Conservation (phyloP, 1,284 basidiomycete species). For the Fomitopsis betulina region DNA sequence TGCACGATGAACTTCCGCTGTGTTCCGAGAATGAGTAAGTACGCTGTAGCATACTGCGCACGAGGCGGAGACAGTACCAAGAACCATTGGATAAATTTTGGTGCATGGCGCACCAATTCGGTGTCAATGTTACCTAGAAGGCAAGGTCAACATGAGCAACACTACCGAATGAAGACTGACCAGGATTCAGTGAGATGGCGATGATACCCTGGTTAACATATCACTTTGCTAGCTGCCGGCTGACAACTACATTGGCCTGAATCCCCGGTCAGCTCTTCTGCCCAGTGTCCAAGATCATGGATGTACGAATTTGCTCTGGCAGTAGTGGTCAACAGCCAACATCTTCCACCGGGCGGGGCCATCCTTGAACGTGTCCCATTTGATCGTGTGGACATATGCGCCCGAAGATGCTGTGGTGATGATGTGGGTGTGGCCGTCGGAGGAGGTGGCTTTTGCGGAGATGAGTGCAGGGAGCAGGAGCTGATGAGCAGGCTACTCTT, state of each 20-base stretch:
- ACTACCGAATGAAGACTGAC: constrained; percentile 12
- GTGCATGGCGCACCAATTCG: constrained; percentile 21
- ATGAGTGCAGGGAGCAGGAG: constrained; percentile 18
- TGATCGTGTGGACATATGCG: constrained; percentile 9
- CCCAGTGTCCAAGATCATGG: background rate
- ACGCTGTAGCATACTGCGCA: background rate
- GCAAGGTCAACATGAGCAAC: too few species aligned
- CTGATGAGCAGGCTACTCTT: too few species aligned
- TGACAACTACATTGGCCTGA: constrained; percentile 26
- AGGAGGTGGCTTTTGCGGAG: constrained; percentile 14
- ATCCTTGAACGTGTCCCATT: constrained; percentile 20
- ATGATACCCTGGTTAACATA: constrained; percentile 30
- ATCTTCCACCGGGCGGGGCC: constrained; percentile 16
- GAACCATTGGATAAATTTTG: constrained; percentile 9
- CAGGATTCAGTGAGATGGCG: constrained; percentile 34
- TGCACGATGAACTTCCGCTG: constrained; percentile 10
- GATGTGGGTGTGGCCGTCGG: constrained; percentile 16
- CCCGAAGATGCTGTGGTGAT: constrained; percentile 15
- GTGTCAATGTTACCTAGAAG: constrained; percentile 27
- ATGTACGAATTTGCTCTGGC: constrained; percentile 38
- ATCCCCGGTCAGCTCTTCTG: background rate
- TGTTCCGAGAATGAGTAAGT: constrained; percentile 7
- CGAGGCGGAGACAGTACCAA: constrained; percentile 4
- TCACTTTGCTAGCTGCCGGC: constrained; percentile 30
- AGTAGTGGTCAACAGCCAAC: constrained; percentile 29